Percentiles rank a stretch among this genome's conserved stretches.
phyloP scores from a whole-genome alignment of 2,329 filamentous ascomycete genomes.

The Taxawa tesnikishii region DNA sequence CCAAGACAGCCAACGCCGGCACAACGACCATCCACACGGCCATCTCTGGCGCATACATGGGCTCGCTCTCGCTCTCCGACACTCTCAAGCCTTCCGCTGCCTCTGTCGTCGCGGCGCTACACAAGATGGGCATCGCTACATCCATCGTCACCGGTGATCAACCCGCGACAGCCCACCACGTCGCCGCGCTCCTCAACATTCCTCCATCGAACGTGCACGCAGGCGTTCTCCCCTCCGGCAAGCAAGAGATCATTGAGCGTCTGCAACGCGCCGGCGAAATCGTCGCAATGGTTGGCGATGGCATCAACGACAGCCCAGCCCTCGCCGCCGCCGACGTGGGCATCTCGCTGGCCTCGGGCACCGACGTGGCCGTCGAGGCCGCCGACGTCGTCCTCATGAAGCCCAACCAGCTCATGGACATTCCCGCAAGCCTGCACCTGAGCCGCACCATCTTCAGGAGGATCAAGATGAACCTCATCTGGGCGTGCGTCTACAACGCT shows the following conservation, averaged over 20 bases:
- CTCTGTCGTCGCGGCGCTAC: conserved; percentile 68
- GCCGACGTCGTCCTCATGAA: conserved; percentile 95
- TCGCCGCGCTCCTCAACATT: conserved; percentile 76
- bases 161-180: conserved; percentile 66
- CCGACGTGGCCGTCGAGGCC: conserved; percentile 95
- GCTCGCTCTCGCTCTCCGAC: conserved; percentile 74
- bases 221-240: conserved; percentile 81
- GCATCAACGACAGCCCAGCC: conserved; percentile 95
- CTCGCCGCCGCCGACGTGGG: conserved; percentile 86
- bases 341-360: conserved; percentile 84
- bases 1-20: conserved; percentile 39
- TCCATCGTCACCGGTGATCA: conserved; percentile 94
- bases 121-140: conserved; percentile 72
- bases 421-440: conserved; percentile 76
- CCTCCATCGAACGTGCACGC: conserved; percentile 63
- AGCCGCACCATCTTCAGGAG: conserved; percentile 75
- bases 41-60: conserved; percentile 69
- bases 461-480: conserved; percentile 86
- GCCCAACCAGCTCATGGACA: conserved; percentile 78
- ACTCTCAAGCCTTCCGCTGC: conserved; percentile 80
- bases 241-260: conserved; percentile 69
- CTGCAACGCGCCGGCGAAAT: conserved; percentile 63
- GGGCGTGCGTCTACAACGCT: conserved; percentile 88
- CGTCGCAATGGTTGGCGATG: conserved; percentile 95
- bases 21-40: conserved; percentile 87